phyloP scores from a whole-genome alignment of 345 rosid genomes.

The Mercurialis annua region DNA sequence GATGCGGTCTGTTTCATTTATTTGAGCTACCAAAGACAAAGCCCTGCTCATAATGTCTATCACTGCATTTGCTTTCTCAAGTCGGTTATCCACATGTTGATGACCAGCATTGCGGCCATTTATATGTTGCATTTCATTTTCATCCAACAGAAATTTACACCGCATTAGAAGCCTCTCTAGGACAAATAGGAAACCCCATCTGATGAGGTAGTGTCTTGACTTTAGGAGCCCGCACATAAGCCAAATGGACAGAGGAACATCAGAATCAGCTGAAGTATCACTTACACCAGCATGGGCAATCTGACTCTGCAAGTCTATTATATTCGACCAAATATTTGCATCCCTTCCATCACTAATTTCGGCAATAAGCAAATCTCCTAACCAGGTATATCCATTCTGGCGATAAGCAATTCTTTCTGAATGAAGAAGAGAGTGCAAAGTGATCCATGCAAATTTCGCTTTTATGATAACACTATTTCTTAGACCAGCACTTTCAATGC shows the following conservation, averaged over 20 bases:
- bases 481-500: conserved; percentile 37
- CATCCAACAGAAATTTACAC: conserved; percentile 87
- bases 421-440: conserved; percentile 93
- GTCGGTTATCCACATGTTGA: conserved; percentile 49
- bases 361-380: conserved; percentile 85
- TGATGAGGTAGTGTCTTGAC: conserved; percentile 62
- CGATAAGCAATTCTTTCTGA: conserved; percentile 75
- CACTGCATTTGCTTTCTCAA: conserved; percentile 91
- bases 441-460: conserved; percentile 76
- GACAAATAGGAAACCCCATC: conserved; percentile 88
- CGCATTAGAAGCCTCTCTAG: conserved; percentile 96
- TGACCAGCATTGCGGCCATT: conserved; percentile 37
- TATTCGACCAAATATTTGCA: conserved; percentile 64
- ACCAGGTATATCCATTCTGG: conserved; percentile 91
- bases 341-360: conserved; percentile 77
- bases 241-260: conserved; percentile 74
- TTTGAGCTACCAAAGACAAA: conserved; percentile 76
- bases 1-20: conserved; percentile 83
- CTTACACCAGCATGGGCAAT: conserved; percentile 66
- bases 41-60: conserved; percentile 95
- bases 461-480: conserved; percentile 48
- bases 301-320: conserved; percentile 59
- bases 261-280: conserved; percentile 62
- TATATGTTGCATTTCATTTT: conserved; percentile 64
- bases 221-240: conserved; percentile 91